These are phyloP conservation scores for Metschnikowia rubicola DNA, from an alignment of 805 yeast species.

Conservation along the genomic window DNA sequence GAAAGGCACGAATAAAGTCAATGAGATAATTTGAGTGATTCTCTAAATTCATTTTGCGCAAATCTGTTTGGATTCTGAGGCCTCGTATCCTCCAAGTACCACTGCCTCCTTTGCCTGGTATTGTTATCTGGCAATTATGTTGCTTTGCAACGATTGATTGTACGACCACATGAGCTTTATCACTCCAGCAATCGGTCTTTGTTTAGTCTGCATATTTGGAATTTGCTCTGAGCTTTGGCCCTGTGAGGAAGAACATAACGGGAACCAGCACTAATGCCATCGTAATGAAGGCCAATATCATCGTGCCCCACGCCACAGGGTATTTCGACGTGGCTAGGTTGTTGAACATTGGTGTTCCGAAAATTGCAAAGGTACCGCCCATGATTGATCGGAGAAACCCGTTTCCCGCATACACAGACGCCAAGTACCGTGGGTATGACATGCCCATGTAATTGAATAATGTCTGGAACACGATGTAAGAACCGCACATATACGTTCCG, in stretches of 20 bases:
- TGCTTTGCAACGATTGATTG: no score
- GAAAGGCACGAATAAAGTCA: no score
- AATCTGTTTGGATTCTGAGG: no score
- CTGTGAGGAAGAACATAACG: conserved; percentile 40
- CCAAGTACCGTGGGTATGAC: conserved; percentile 13
- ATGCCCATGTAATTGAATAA: conserved; percentile 14
- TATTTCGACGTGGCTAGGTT: conserved; percentile 9
- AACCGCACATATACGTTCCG: conserved; percentile 12
- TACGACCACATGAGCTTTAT: no score
- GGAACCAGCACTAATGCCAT: conserved; percentile 46
- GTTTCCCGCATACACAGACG: conserved; percentile 16
- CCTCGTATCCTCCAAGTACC: no score
- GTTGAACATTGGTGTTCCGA: conserved; percentile 12
- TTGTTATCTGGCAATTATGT: no score
- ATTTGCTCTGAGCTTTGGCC: conserved; percentile 43
- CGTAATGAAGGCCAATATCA: conserved; percentile 11
- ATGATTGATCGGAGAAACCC: conserved; percentile 12
- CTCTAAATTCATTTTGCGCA: no score
- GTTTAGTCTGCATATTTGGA: conserved; percentile 33
- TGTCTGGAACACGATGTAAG: conserved; percentile 15
- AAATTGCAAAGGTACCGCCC: conserved; percentile 16
- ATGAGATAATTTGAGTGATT: no score
- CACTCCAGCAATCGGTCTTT: no score
- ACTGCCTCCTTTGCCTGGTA: no score
- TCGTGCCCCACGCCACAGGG: conserved; percentile 15